Conservation (phyloP, 2,329 filamentous ascomycete species). For the Simplicillium aogashimaense region DNA sequence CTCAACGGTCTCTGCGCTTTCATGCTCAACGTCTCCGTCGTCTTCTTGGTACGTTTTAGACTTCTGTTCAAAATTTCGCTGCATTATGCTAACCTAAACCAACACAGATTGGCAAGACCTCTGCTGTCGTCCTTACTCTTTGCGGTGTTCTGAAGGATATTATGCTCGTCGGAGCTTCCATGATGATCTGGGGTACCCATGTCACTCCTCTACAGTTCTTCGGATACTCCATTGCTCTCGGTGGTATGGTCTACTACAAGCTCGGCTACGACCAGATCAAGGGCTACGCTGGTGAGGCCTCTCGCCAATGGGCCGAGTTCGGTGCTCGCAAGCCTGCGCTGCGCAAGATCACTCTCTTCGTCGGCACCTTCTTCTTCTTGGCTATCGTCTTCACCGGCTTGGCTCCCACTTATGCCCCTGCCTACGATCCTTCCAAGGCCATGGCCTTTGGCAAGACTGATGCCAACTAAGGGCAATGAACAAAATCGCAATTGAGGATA, state of each 20-base stretch:
- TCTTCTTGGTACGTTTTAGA: slow-evolving; percentile 66
- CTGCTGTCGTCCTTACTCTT: slow-evolving; percentile 74
- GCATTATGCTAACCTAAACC: slow-evolving; percentile 14
- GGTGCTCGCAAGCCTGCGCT: slow-evolving; percentile 66
- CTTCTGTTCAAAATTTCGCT: background rate
- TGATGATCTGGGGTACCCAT: slow-evolving; percentile 72
- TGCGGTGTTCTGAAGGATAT: slow-evolving; percentile 86
- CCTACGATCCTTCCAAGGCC: slow-evolving; percentile 41
- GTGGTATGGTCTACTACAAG: slow-evolving; percentile 74
- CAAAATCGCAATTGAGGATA: no score
- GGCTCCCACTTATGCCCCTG: slow-evolving; percentile 48
- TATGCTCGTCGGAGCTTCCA: slow-evolving; percentile 67
- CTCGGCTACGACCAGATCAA: slow-evolving; percentile 75
- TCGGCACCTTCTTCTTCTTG: slow-evolving; percentile 49
- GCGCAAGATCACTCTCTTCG: slow-evolving; percentile 68
- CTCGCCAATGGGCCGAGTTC: slow-evolving; percentile 78
- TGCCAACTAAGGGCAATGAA: slow-evolving; percentile 5
- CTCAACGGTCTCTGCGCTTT: slow-evolving; percentile 72
- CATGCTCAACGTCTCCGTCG: slow-evolving; percentile 74
- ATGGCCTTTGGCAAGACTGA: slow-evolving; percentile 32
- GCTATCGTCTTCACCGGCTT: slow-evolving; percentile 62
- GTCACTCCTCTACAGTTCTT: slow-evolving; percentile 71
- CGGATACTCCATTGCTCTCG: slow-evolving; percentile 72
- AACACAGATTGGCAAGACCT: slow-evolving; percentile 73
- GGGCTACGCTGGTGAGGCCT: slow-evolving; percentile 62